phyloP scores from a whole-genome alignment of 257 asterid species.

The Nicotiana paniculata region DNA sequence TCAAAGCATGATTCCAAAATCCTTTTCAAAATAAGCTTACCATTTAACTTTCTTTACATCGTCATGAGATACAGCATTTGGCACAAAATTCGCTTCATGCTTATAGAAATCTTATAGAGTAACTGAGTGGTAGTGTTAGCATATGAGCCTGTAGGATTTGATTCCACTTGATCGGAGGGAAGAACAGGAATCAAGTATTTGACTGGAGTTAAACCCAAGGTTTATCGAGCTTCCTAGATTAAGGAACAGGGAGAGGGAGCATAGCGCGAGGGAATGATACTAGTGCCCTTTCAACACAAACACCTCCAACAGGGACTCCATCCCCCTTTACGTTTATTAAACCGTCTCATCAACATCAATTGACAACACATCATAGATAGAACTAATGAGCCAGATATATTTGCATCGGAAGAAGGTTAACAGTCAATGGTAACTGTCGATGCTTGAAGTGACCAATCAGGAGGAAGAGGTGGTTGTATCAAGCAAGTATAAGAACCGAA shows the following conservation, averaged over 20 bases:
- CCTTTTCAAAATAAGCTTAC: not conserved
- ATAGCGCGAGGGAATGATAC: not conserved
- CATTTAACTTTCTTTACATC: not conserved
- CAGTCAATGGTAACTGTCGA: not conserved
- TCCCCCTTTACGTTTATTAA: not conserved
- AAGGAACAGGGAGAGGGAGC: not conserved
- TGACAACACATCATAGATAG: not conserved
- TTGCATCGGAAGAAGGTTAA: not conserved
- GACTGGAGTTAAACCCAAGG: not conserved
- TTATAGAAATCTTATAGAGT: not conserved
- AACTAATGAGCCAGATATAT: not conserved
- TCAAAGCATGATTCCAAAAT: not conserved
- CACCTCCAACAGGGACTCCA: not conserved
- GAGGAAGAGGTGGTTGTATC: not conserved
- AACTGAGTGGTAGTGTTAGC: not conserved
- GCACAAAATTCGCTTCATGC: not conserved
- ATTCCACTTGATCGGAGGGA: not conserved
- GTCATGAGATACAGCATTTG: not conserved
- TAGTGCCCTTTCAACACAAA: not conserved
- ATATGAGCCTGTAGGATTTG: not conserved
- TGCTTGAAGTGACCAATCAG: not conserved
- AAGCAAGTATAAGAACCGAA: not conserved
- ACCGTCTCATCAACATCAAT: not conserved
- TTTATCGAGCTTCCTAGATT: not conserved
- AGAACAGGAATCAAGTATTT: not conserved